phyloP scores from a whole-genome alignment of 2,329 filamentous ascomycete genomes.

The Epichloe scottii region DNA sequence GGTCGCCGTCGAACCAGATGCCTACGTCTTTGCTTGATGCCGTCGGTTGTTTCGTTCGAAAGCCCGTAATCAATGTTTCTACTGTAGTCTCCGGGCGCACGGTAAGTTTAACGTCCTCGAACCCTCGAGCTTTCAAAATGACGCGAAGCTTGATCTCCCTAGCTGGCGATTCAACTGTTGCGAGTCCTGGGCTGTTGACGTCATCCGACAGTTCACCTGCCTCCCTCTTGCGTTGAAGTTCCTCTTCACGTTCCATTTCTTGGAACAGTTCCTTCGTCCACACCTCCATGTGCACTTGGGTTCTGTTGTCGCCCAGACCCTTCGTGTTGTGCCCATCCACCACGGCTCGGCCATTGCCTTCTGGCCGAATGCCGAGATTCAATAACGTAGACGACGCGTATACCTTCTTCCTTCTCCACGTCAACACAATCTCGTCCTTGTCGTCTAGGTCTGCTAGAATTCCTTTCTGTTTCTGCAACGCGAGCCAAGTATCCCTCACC shows the following conservation, averaged over 20 bases:
- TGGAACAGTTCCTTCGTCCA: constrained; percentile 56
- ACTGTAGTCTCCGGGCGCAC: constrained; percentile 45
- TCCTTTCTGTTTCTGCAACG: constrained; percentile 37
- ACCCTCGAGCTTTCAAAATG: constrained; percentile 39
- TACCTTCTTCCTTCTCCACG: constrained; percentile 61
- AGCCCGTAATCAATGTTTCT: constrained; percentile 48
- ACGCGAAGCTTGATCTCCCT: constrained; percentile 32
- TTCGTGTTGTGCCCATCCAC: constrained; percentile 22
- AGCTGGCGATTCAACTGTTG: constrained; percentile 11
- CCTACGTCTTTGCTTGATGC: constrained; percentile 39
- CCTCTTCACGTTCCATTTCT: constrained; percentile 34
- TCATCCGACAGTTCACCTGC: constrained; percentile 27
- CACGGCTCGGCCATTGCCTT: constrained; percentile 29
- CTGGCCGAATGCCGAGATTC: constrained; percentile 47
- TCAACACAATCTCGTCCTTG: constrained; percentile 54
- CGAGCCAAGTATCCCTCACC: constrained; percentile 58
- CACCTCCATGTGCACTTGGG: constrained; percentile 61
- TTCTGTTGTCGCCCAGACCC: constrained; percentile 36
- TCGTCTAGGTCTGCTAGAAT: constrained; percentile 25
- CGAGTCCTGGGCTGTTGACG: constrained; percentile 13
- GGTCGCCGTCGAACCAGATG: constrained; percentile 66
- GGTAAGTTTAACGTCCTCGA: constrained; percentile 37
- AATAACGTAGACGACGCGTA: constrained; percentile 66
- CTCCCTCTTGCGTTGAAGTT: constrained; percentile 31
- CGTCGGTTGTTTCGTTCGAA: constrained; percentile 42